Evolutionary conservation across 306 rosid species (phyloP).

Genomic region (Calophaca sinica): DNA sequence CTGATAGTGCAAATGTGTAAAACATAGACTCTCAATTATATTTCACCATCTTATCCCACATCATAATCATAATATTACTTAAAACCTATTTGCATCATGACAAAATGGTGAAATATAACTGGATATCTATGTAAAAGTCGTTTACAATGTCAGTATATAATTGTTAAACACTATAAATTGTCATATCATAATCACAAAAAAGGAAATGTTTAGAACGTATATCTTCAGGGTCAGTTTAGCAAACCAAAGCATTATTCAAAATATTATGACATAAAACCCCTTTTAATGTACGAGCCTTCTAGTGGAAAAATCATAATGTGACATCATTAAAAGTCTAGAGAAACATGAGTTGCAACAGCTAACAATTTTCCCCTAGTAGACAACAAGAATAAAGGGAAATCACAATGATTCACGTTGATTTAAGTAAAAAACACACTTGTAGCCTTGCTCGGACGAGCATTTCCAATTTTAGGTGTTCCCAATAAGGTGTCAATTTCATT

Average conservation of each 20-base stretch:
- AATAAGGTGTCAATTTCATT: no score
- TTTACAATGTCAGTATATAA: not conserved
- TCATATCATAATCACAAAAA: not conserved
- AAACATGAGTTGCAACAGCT: not conserved
- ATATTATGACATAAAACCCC: conserved; percentile 2
- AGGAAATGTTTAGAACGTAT: not conserved
- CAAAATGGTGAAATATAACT: no score
- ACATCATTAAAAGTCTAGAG: not conserved
- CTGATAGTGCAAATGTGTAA: not conserved
- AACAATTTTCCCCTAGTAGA: no score
- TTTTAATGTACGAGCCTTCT: not conserved
- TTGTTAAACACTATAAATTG: not conserved
- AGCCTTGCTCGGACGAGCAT: no score
- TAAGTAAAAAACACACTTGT: no score
- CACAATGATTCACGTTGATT: no score
- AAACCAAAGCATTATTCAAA: conserved; percentile 21
- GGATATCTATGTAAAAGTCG: no score
- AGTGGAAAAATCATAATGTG: not conserved
- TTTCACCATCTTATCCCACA: not conserved
- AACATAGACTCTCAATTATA: not conserved
- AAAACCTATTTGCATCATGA: no score
- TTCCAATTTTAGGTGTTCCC: no score
- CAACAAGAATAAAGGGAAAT: no score
- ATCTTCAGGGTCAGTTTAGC: not conserved
- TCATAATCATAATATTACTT: not conserved